Conservation (phyloP, 306 rosid species). For the Fragaria vesca region DNA sequence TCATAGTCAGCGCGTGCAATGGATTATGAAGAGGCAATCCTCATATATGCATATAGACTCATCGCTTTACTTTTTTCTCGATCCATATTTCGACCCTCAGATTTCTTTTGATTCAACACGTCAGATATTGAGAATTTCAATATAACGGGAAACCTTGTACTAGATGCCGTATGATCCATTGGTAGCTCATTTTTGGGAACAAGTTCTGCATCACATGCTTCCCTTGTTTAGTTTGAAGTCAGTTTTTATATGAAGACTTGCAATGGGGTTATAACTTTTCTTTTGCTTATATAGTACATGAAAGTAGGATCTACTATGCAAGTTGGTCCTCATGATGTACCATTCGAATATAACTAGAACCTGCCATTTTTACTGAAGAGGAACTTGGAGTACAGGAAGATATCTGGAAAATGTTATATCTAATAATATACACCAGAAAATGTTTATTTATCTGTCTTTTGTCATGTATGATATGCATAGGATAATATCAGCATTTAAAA, state of each 20-base stretch:
- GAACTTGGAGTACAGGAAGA: not conserved
- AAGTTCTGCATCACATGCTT: slow-evolving; percentile 9
- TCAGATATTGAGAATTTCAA: not conserved
- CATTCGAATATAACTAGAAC: not conserved
- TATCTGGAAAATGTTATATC: not conserved
- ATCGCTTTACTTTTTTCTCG: not conserved
- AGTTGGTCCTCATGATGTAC: not conserved
- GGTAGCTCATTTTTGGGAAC: slow-evolving; percentile 8
- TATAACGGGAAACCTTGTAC: not conserved
- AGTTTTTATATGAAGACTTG: not conserved
- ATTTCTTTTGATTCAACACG: not conserved
- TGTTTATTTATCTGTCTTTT: not conserved
- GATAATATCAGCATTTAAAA: not conserved
- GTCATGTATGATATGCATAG: not conserved
- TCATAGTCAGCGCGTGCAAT: not conserved
- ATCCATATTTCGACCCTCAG: not conserved
- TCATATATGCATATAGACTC: not conserved
- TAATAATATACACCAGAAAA: not conserved
- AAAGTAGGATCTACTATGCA: not conserved
- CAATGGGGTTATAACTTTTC: not conserved
- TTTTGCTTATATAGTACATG: not conserved
- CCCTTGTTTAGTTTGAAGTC: not conserved
- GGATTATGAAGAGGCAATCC: slow-evolving; percentile 4
- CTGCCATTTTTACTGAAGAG: not conserved
- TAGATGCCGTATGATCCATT: not conserved